Conservation (phyloP, 352 stramenopile species). For the Phytopythium montanum region DNA sequence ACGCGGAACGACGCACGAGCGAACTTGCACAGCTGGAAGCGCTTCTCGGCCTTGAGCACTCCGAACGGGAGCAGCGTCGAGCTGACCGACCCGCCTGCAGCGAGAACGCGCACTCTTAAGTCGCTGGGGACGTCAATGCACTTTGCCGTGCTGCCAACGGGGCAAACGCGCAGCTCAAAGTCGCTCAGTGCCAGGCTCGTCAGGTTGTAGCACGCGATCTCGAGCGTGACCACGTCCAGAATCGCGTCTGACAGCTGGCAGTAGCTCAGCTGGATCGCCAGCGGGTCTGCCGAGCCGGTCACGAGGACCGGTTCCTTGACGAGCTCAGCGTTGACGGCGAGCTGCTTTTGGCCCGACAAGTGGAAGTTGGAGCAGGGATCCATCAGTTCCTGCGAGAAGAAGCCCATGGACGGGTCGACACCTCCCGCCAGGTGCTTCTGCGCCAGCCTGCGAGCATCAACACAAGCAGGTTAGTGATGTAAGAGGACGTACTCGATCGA, state of each 20-base stretch:
- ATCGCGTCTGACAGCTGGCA: conserved; percentile 35
- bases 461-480: not conserved
- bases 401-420: not conserved
- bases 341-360: not conserved
- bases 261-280: conserved; percentile 55
- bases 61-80: conserved; percentile 50
- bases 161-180: conserved; percentile 60
- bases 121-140: conserved; percentile 57
- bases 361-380: conserved; percentile 34
- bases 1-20: conserved; percentile 46
- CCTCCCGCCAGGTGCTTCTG: not conserved
- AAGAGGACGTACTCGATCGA: not conserved
- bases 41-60: conserved; percentile 59
- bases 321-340: conserved; percentile 9
- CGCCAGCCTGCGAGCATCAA: not conserved
- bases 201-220: conserved; percentile 62
- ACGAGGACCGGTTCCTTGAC: conserved; percentile 23
- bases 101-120: conserved; percentile 47
- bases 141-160: conserved; percentile 34
- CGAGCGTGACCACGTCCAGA: conserved; percentile 47
- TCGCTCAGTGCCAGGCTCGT: conserved; percentile 55
- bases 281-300: conserved; percentile 57
- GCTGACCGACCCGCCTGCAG: conserved; percentile 29
- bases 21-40: conserved; percentile 66
- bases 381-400: conserved; percentile 33